phyloP scores from a whole-genome alignment of 495 filamentous ascomycete species.

The Aspergillus asperescens region DNA sequence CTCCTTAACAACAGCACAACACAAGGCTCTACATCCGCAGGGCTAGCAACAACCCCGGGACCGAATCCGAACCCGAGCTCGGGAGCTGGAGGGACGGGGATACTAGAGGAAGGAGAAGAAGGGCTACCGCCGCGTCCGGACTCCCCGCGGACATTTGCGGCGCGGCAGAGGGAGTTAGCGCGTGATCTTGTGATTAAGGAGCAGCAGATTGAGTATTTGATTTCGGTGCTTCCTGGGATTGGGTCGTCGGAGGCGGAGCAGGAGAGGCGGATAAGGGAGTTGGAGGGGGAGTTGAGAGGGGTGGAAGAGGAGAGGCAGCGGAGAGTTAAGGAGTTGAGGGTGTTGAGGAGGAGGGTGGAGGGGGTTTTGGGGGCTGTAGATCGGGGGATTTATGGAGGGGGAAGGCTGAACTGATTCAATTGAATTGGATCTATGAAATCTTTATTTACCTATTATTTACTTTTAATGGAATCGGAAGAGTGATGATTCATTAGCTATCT shows the following conservation, averaged over 20 bases:
- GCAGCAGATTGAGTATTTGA: constrained; percentile 88
- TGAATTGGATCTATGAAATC: background rate
- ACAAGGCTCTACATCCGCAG: constrained; percentile 28
- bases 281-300: constrained; percentile 69
- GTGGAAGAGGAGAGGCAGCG: constrained; percentile 66
- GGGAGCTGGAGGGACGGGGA: constrained; percentile 5
- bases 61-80: constrained; percentile 10
- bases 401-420: too few relatives aligned
- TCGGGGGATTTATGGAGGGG: constrained; percentile 34
- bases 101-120: constrained; percentile 18
- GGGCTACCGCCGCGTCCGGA: constrained; percentile 46
- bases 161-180: constrained; percentile 72
- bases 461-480: background rate
- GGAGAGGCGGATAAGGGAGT: constrained; percentile 61
- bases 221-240: constrained; percentile 78
- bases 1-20: constrained; percentile 14
- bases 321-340: constrained; percentile 67
- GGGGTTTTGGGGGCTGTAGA: constrained; percentile 45
- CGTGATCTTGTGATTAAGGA: constrained; percentile 84
- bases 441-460: background rate
- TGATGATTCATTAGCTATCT: background rate
- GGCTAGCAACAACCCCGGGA: constrained; percentile 16
- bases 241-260: constrained; percentile 82
- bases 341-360: constrained; percentile 62
- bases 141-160: constrained; percentile 59